These are phyloP conservation scores for Saitozyma sp. DNA, from an alignment of 768 basidiomycete genomes.

Conservation along the genomic window DNA sequence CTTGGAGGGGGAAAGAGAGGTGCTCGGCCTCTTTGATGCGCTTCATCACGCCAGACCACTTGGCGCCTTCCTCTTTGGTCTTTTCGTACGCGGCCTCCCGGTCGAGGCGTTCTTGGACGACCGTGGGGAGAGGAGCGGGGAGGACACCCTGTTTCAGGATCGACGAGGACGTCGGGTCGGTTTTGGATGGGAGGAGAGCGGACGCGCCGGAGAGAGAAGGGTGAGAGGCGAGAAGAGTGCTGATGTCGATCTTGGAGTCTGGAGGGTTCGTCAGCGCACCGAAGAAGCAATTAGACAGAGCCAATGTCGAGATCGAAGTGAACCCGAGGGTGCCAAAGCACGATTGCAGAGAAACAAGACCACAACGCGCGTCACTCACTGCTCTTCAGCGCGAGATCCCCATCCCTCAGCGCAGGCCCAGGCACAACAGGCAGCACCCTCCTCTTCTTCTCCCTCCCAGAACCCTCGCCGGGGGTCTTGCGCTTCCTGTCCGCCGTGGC, in stretches of 20 bases:
- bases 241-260: conserved; percentile 51
- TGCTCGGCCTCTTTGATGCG: conserved; percentile 75
- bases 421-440: conserved; percentile 71
- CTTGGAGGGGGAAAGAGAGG: conserved; percentile 48
- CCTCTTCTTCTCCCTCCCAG: conserved; percentile 61
- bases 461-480: conserved; percentile 59
- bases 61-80: conserved; percentile 86
- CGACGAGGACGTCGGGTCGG: conserved; percentile 55
- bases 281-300: no score
- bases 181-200: conserved; percentile 66
- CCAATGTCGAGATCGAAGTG: no score
- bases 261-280: conserved; percentile 15
- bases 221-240: conserved; percentile 66
- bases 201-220: conserved; percentile 60
- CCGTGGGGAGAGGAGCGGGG: conserved; percentile 78
- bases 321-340: no score
- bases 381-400: conserved; percentile 65
- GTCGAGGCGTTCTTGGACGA: conserved; percentile 84
- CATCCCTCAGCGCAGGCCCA: conserved; percentile 59
- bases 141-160: conserved; percentile 63
- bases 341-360: no score
- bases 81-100: conserved; percentile 92
- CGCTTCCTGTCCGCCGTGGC: conserved; percentile 67
- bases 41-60: conserved; percentile 92
- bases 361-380: conserved; percentile 23